A percentile compares a stretch with the other conserved stretches of the same genome.
These are phyloP conservation scores for Umbelopsis sp. DNA, from an alignment of 192 early-diverging fungal genomes.

Conservation along the genomic window DNA sequence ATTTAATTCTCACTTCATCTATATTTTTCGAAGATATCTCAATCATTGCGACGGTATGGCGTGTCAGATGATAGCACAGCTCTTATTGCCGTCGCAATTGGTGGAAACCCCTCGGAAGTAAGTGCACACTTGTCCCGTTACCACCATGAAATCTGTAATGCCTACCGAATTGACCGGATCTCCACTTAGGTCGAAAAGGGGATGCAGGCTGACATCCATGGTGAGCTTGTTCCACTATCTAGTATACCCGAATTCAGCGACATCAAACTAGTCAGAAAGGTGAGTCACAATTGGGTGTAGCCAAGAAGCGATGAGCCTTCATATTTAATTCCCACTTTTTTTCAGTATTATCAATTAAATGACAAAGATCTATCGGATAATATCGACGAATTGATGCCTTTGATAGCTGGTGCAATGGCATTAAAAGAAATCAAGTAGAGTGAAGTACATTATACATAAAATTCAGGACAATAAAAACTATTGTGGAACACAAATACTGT, in stretches of 20 bases:
- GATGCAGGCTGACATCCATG: constrained; percentile 41
- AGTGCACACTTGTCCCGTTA: not conserved
- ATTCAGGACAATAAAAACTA: not conserved
- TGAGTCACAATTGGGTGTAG: constrained; percentile 16
- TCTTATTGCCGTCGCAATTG: constrained; percentile 50
- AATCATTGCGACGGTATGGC: constrained; percentile 52
- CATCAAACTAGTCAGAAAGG: constrained; percentile 44
- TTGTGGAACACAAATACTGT: not conserved
- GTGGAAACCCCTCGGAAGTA: constrained; percentile 38
- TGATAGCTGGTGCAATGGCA: constrained; percentile 54
- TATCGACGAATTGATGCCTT: constrained; percentile 42
- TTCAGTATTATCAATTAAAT: constrained; percentile 54
- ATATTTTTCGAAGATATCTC: constrained; percentile 48
- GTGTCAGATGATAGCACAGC: constrained; percentile 47
- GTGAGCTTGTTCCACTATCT: constrained; percentile 44
- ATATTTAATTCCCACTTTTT: no score
- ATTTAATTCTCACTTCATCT: constrained; percentile 11
- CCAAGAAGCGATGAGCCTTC: no score
- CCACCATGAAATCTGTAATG: not conserved
- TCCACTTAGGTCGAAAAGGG: not conserved
- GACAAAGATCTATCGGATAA: constrained; percentile 31
- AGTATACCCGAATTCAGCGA: constrained; percentile 43
- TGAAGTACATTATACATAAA: not conserved
- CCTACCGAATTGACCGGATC: not conserved
- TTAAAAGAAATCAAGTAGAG: constrained; percentile 39